These are phyloP conservation scores for Arthrobotrys iridis DNA, from an alignment of 2,329 filamentous ascomycete species.

Conservation along the genomic window DNA sequence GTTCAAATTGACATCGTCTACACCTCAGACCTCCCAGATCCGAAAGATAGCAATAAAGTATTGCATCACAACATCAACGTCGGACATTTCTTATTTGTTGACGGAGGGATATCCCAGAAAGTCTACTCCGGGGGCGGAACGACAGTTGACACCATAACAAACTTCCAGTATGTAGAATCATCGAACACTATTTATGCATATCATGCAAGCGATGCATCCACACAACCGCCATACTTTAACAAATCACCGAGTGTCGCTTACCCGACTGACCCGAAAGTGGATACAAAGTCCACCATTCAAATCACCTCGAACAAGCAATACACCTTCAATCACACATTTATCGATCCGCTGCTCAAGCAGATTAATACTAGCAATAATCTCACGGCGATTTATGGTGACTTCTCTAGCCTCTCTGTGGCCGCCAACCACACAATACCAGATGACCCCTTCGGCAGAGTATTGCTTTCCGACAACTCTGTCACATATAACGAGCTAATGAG, in stretches of 20 bases:
- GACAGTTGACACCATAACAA: background rate
- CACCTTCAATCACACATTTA: conserved; percentile 7
- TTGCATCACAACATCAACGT: background rate
- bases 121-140: background rate
- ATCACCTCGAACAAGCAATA: background rate
- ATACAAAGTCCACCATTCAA: background rate
- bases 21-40: background rate
- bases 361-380: conserved; percentile 1
- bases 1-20: conserved; percentile 5
- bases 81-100: conserved; percentile 1
- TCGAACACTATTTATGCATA: conserved; percentile 5
- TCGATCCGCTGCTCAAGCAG: background rate
- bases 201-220: background rate
- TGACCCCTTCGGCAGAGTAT: background rate
- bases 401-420: background rate
- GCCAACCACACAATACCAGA: background rate
- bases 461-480: background rate
- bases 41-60: background rate
- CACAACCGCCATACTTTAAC: background rate
- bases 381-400: background rate
- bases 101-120: background rate
- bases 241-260: background rate
- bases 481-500: conserved; percentile 3
- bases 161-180: conserved; percentile 3
- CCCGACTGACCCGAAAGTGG: background rate